Evolutionary conservation across 208 protist genomes (phyloP), one percentile per base, ranked within the genome.

Genomic region (Trichomonas tenax): DNA sequence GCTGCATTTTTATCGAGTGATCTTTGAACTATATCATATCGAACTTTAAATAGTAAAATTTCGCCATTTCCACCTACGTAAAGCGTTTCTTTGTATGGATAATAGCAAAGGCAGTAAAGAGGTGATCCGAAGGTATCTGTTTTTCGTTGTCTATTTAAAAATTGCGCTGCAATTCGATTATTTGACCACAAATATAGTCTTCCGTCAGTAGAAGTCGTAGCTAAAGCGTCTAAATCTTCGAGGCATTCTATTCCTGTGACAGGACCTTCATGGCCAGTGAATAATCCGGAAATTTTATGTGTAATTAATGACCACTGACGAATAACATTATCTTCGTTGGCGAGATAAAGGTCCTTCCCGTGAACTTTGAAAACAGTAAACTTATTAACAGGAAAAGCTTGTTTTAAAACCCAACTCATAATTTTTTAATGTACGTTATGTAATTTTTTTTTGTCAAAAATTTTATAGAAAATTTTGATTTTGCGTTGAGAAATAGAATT

Each of bases 351-450:
- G 45, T 93, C 86, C n/a, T 17, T 38, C 9, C 44, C 44, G 46
- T 93, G 23, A 34, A 93, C 34, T 21, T 41, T 38, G 45, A 48
- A 93, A 48, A 51, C 40, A 26, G 15, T 34, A 26, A 93, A 93
- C 44, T 93, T 41, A 38, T 93, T 93, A 6, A 93, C 86, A 34
- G 86, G 86, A 51, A 93, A 38, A 48, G 45, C 86, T 38, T 93
- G 40, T 44, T 93, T 93, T 21, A 93, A 17, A 34, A 93, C 86
- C 86, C 86, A 93, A 51, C 86, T 58, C 86, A 93, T 90, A 34
- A n/a, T 86, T 86, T 41, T 36, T 86, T n/a, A 26, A 89, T 72
- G 58, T 31, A 72, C 58, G 58, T 72, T 72, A 72, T n/a, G n/a
- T 21, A n/a, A 72, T 72, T 72, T 51, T 51, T 51, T 51, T 51